Evolutionary conservation across 768 basidiomycete species (phyloP).

Genomic region (Suillus placidus): DNA sequence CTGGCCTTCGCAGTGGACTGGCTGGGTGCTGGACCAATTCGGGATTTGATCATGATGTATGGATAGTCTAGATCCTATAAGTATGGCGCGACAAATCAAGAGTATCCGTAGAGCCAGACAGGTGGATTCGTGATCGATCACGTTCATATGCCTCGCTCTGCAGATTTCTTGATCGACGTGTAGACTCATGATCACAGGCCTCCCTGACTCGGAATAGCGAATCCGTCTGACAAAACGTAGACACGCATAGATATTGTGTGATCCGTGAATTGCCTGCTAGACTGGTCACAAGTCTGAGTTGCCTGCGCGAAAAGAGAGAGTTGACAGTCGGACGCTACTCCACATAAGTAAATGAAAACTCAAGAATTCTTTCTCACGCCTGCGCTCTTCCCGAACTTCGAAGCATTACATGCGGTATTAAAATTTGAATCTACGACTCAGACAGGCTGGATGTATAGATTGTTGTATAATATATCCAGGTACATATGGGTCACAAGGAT

Average conservation of each 20-base stretch:
- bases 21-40: no score
- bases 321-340: no score
- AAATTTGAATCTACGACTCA: not conserved
- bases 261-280: no score
- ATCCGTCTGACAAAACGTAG: not conserved
- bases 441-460: slow-evolving; percentile 11
- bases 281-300: not conserved
- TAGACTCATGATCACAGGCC: not conserved
- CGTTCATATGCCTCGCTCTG: not conserved
- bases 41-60: not conserved
- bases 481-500: slow-evolving; percentile 27
- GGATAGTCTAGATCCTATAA: not conserved
- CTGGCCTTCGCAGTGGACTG: not conserved
- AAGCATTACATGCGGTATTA: not conserved
- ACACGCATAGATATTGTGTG: not conserved
- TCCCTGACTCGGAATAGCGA: not conserved
- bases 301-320: not conserved
- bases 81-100: not conserved
- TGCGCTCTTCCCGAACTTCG: not conserved
- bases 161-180: not conserved
- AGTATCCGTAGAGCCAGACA: not conserved
- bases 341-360: no score
- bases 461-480: slow-evolving; percentile 10
- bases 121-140: not conserved
- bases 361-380: not conserved